A percentile compares a stretch with the other conserved stretches of the same genome.
phyloP scores from a whole-genome alignment of 2,329 filamentous ascomycete species.

The Aureobasidium sp. region DNA sequence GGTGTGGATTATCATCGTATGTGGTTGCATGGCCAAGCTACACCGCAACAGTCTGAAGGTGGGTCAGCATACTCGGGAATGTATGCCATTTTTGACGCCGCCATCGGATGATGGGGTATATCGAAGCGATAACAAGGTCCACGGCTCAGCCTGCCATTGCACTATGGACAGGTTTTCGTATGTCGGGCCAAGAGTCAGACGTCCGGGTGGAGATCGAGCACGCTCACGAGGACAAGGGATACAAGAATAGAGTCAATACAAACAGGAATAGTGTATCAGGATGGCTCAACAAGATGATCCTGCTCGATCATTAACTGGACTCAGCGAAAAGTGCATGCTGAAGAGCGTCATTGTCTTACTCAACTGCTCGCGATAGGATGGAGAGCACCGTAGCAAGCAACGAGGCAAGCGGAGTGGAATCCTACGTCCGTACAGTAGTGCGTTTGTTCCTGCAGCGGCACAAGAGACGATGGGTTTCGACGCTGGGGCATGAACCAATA shows the following conservation, averaged over 20 bases:
- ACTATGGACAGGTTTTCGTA: not conserved
- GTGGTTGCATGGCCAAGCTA: constrained; percentile 30
- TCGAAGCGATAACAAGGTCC: not conserved
- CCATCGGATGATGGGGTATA: constrained; percentile 17
- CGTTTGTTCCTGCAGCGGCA: constrained; percentile 1
- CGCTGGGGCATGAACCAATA: constrained; percentile 6
- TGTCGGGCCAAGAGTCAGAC: not conserved
- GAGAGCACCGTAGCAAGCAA: not conserved
- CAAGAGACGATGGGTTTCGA: not conserved
- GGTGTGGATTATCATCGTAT: constrained; percentile 32
- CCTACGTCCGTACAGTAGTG: not conserved
- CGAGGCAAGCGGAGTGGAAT: not conserved
- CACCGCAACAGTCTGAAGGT: constrained; percentile 27
- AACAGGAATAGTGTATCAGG: constrained; percentile 12
- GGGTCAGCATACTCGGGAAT: constrained; percentile 26
- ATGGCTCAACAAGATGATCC: constrained; percentile 10
- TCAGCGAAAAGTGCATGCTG: not conserved
- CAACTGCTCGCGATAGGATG: constrained; percentile 2
- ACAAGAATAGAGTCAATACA: constrained; percentile 12
- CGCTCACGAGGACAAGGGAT: not conserved
- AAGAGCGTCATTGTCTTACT: constrained; percentile 11
- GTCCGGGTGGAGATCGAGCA: not conserved
- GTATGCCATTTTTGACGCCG: constrained; percentile 33
- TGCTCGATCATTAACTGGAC: not conserved
- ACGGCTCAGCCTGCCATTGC: not conserved